Base-by-base conservation (phyloP, 176 grass and related monocot species). In the maize (Zea mays) region DNA sequence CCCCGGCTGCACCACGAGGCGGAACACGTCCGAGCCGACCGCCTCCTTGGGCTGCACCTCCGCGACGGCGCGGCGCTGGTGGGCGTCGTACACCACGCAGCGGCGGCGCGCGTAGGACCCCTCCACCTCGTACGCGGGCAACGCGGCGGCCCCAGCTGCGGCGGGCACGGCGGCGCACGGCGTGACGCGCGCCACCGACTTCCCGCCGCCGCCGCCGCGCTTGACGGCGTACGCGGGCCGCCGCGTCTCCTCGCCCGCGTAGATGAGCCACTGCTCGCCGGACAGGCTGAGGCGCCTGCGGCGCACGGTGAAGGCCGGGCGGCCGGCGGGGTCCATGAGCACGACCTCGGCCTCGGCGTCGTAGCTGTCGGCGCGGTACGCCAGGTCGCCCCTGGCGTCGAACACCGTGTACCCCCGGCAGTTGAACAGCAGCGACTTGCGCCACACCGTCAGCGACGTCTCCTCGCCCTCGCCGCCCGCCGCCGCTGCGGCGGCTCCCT, bases 361-460 rank as follows among this genome's bases (percentile, higher is more conserved):
- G 78, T 91, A 97, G 73, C 86, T 97, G 79, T 97, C 91, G 13
- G 91, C 94, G 82, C 94, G 94, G 89, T 84, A 97, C 9, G 86
- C 89, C 0, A 97, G 83, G 75, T 93, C 76, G 41, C 94, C 94
- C 82, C 55, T 82, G 42, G 86, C 65, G 83, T 97, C 91, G 81
- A 88, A 97, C 63, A 97, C 94, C 37, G 91, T 91, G 87, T 93
- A 97, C 5, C 94, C 94, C 62, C 78, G 91, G 84, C 94, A 97
- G 75, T 91, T 93, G 91, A 97, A 93, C 47, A 97, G 75, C 47
- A 93, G 91, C 12, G 91, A 93, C 86, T 97, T 97, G 79, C 91
- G 80, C 94, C 94, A 97, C 94, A 97, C 91, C 38, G 95, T 98
- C 69, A 98, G 70, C 69, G 82, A 73, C 79, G 75, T 80, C 61